A percentile compares a stretch with the other conserved stretches of the same genome.
phyloP scores from a whole-genome alignment of 176 grass and related monocot species.

The Puccinellia tenuiflora region DNA sequence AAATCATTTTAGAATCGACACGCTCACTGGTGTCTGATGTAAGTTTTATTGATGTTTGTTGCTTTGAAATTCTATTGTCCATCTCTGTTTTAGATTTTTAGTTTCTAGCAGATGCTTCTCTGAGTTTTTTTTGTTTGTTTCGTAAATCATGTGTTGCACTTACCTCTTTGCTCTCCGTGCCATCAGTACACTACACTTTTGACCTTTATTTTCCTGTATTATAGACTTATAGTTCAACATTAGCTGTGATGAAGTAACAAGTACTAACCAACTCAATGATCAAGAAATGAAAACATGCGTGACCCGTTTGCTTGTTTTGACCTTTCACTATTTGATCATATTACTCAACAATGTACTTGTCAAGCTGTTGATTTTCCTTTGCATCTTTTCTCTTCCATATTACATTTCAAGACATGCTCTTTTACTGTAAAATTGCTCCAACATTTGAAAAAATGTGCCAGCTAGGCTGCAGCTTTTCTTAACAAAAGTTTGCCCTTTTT shows the following conservation, averaged over 20 bases:
- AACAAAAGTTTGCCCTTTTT: not conserved
- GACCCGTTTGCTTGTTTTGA: not conserved
- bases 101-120: not conserved
- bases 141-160: not conserved
- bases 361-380: not conserved
- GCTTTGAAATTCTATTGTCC: not conserved
- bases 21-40: slow-evolving; percentile 50
- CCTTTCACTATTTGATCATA: not conserved
- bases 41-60: slow-evolving; percentile 17
- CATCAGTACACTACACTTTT: not conserved
- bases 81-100: not conserved
- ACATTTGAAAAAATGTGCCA: not conserved
- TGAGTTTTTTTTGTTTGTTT: not conserved
- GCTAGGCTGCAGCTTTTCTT: not conserved
- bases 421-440: not conserved
- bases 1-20: slow-evolving; percentile 87
- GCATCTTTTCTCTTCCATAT: not conserved
- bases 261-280: not conserved
- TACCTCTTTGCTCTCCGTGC: not conserved
- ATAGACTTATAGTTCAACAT: not conserved
- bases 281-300: not conserved
- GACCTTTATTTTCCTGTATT: not conserved
- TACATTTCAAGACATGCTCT: not conserved
- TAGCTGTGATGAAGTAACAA: not conserved
- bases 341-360: not conserved